Conservation (phyloP, 352 stramenopile species). For the Phytophthora lateralis region DNA sequence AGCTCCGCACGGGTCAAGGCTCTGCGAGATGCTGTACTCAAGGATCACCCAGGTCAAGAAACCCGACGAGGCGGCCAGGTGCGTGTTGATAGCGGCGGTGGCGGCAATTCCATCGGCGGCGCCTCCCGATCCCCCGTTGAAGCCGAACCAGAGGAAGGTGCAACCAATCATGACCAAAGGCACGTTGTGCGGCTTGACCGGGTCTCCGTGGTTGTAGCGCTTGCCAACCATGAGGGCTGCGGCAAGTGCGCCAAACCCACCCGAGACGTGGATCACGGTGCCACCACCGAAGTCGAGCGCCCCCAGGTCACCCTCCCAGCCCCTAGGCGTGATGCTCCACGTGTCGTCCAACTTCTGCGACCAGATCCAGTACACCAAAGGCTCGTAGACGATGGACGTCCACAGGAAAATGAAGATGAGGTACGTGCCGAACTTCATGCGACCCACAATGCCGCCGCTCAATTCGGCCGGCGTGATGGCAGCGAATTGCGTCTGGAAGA, state of each 20-base stretch:
- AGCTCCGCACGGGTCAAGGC: slow-evolving; percentile 63
- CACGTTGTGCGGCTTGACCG: slow-evolving; percentile 78
- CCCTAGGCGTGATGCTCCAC: slow-evolving; percentile 43
- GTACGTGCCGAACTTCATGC: slow-evolving; percentile 80
- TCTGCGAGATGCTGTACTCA: slow-evolving; percentile 53
- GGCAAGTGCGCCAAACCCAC: slow-evolving; percentile 69
- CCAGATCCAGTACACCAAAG: slow-evolving; percentile 86
- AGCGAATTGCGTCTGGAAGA: slow-evolving; percentile 86
- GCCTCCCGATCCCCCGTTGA: slow-evolving; percentile 71
- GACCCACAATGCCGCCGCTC: slow-evolving; percentile 72
- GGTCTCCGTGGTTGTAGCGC: slow-evolving; percentile 69
- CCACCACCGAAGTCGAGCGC: slow-evolving; percentile 79
- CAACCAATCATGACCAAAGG: slow-evolving; percentile 77
- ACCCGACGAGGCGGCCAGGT: slow-evolving; percentile 57
- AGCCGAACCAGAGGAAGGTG: slow-evolving; percentile 80
- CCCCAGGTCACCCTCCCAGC: slow-evolving; percentile 68
- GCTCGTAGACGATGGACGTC: slow-evolving; percentile 81
- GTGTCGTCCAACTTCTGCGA: slow-evolving; percentile 54
- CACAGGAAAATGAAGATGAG: slow-evolving; percentile 78
- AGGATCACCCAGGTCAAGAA: slow-evolving; percentile 72
- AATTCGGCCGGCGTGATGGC: slow-evolving; percentile 77
- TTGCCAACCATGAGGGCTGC: slow-evolving; percentile 65
- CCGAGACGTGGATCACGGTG: slow-evolving; percentile 80
- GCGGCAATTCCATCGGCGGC: slow-evolving; percentile 63
- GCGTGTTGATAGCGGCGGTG: slow-evolving; percentile 71